Conservation (phyloP, 164 flowering plant species). For the Taxillus chinensis region DNA sequence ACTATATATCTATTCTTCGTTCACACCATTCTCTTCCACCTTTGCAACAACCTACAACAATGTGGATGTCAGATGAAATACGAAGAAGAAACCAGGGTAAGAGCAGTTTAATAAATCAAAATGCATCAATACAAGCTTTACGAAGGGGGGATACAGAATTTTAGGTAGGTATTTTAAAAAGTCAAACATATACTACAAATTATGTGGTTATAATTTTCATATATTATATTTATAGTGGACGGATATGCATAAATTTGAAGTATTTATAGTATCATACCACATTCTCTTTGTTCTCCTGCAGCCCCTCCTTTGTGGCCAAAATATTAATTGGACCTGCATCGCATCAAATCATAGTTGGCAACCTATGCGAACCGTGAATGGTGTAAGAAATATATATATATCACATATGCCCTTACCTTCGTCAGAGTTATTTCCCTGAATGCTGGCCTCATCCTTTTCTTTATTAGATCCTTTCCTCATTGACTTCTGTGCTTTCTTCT, state of each 20-base stretch:
- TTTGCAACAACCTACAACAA: slow-evolving; percentile 27
- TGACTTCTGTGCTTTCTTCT: slow-evolving; percentile 38
- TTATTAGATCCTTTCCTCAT: slow-evolving; percentile 25
- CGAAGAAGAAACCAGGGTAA: neutral
- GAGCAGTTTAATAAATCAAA: too few relatives aligned
- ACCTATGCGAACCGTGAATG: neutral
- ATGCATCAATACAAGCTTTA: too few relatives aligned
- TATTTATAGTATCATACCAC: slow-evolving; percentile 29
- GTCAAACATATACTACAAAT: too few relatives aligned
- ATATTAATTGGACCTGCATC: slow-evolving; percentile 16
- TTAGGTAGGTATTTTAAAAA: too few relatives aligned
- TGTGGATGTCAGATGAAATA: neutral
- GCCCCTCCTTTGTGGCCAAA: slow-evolving; percentile 15
- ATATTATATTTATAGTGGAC: too few relatives aligned
- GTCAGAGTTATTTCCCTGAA: slow-evolving; percentile 28
- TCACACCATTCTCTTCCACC: slow-evolving; percentile 21
- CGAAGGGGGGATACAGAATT: too few relatives aligned
- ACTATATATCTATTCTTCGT: slow-evolving; percentile 22
- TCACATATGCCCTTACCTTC: slow-evolving; percentile 24
- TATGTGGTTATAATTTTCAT: too few relatives aligned
- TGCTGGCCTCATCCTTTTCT: slow-evolving; percentile 25
- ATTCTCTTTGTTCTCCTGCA: slow-evolving; percentile 67
- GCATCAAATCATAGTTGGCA: neutral
- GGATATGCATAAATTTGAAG: neutral
- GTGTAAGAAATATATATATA: neutral